A percentile compares a stretch with the other conserved stretches of the same genome.
Conservation (phyloP, 2,329 filamentous ascomycete species). For the Stachybotrys echinatus region DNA sequence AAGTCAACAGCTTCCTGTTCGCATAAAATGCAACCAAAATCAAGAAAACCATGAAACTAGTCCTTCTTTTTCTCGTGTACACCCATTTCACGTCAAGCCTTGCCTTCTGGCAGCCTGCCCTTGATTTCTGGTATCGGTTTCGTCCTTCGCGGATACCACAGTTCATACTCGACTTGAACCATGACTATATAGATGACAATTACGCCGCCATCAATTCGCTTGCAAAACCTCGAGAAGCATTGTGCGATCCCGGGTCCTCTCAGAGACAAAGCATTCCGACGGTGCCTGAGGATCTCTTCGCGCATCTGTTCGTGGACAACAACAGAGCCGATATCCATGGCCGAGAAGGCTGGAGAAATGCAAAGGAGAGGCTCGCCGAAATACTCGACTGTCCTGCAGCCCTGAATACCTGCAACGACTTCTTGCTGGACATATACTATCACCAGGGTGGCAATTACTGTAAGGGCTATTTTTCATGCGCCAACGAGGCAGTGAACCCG, state of each 20-base stretch:
- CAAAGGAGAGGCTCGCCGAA: neutral
- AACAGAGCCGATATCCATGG: neutral
- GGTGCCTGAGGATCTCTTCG: neutral
- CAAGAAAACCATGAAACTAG: neutral
- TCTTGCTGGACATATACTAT: no score
- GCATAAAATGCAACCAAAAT: no score
- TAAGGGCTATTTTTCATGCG: no score
- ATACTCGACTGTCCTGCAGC: neutral
- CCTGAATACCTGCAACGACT: neutral
- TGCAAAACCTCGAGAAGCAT: neutral
- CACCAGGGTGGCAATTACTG: no score
- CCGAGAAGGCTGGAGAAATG: neutral
- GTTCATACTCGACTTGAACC: neutral
- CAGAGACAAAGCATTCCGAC: neutral
- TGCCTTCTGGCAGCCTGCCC: neutral
- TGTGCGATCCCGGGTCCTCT: neutral
- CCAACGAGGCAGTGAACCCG: no score
- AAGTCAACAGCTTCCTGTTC: no score
- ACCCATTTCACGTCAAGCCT: neutral
- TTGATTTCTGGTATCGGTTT: neutral
- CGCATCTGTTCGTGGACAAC: neutral
- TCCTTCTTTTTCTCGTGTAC: neutral
- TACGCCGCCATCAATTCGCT: neutral
- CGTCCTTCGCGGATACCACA: neutral
- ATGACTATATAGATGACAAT: neutral